A percentile compares a stretch with the other conserved stretches of the same genome.
Evolutionary conservation across 208 protist species (phyloP).

Genomic region (Wallacemonas collosoma): DNA sequence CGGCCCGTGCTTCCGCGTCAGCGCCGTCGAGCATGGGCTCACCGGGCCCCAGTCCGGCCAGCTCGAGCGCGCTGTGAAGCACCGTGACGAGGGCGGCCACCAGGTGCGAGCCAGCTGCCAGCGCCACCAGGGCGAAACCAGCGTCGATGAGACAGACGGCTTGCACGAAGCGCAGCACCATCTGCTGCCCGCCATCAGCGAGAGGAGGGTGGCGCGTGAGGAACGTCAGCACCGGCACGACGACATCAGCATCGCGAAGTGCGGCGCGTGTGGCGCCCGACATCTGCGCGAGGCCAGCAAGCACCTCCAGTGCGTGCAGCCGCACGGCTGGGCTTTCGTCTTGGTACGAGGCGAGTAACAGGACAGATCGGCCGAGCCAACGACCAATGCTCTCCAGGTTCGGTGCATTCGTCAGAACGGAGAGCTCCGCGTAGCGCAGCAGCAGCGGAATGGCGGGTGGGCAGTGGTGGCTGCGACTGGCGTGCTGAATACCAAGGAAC

Average conservation of each 20-base stretch:
- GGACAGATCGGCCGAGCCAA: conserved; percentile 54
- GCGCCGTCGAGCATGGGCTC: conserved; percentile 23
- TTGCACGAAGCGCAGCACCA: conserved; percentile 1
- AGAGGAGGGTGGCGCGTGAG: neutral
- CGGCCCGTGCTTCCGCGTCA: conserved; percentile 1
- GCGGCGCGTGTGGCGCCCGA: neutral
- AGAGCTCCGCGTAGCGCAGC: conserved; percentile 34
- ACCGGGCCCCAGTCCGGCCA: conserved; percentile 21
- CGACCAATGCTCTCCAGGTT: conserved; percentile 45
- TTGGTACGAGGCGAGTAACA: conserved; percentile 47
- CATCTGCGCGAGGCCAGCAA: conserved; percentile 8
- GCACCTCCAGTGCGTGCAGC: conserved; percentile 35
- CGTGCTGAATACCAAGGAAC: conserved; percentile 29
- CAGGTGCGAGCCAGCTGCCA: conserved; percentile 18
- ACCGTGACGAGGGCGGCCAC: conserved; percentile 35
- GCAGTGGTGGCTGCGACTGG: conserved; percentile 39
- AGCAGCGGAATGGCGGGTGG: conserved; percentile 50
- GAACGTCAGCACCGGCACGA: conserved; percentile 9
- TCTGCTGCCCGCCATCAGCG: neutral
- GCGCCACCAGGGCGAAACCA: neutral
- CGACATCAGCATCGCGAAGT: conserved; percentile 22
- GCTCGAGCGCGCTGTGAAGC: conserved; percentile 26
- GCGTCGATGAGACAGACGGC: neutral
- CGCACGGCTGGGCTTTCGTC: conserved; percentile 19
- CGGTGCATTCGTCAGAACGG: conserved; percentile 12